These are phyloP conservation scores for Venustampulla echinocandica DNA, from an alignment of 495 filamentous ascomycete genomes.

Conservation along the genomic window DNA sequence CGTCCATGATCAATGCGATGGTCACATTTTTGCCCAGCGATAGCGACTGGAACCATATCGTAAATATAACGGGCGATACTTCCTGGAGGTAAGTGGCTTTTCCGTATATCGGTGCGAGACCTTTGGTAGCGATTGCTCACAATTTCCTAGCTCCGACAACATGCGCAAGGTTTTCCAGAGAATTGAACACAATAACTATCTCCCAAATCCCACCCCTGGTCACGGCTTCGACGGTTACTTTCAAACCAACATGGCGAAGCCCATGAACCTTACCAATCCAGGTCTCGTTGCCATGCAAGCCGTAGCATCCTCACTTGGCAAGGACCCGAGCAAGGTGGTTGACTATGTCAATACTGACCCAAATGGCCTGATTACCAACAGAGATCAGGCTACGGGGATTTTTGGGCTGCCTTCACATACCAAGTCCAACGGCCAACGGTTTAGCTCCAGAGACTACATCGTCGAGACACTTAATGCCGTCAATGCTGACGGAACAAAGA, in stretches of 20 bases:
- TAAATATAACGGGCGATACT: constrained; percentile 30
- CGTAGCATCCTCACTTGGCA: constrained; percentile 26
- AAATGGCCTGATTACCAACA: constrained; percentile 27
- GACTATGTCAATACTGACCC: constrained; percentile 31
- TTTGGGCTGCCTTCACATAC: constrained; percentile 37
- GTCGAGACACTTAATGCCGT: constrained; percentile 35
- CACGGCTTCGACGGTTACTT: constrained; percentile 48
- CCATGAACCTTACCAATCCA: constrained; percentile 7
- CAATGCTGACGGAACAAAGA: too few species aligned
- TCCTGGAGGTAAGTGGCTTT: constrained; percentile 26
- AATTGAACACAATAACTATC: constrained; percentile 16
- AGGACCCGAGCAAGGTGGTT: constrained; percentile 25
- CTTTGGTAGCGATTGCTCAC: constrained; percentile 26
- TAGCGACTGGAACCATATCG: constrained; percentile 38
- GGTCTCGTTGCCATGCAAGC: neutral
- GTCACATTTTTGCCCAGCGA: constrained; percentile 32
- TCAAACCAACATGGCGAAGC: constrained; percentile 33
- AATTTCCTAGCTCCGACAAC: constrained; percentile 25
- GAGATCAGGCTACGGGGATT: constrained; percentile 33
- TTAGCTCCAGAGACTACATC: constrained; percentile 35
- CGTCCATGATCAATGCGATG: constrained; percentile 36
- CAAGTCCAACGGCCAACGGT: constrained; percentile 31
- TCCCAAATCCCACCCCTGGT: constrained; percentile 19
- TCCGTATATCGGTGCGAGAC: neutral
- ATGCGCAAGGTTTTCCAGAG: constrained; percentile 32